Percentiles rank a stretch among this genome's conserved stretches.
phyloP scores from a whole-genome alignment of 148 eudicot species.

The Euryodendron excelsum region DNA sequence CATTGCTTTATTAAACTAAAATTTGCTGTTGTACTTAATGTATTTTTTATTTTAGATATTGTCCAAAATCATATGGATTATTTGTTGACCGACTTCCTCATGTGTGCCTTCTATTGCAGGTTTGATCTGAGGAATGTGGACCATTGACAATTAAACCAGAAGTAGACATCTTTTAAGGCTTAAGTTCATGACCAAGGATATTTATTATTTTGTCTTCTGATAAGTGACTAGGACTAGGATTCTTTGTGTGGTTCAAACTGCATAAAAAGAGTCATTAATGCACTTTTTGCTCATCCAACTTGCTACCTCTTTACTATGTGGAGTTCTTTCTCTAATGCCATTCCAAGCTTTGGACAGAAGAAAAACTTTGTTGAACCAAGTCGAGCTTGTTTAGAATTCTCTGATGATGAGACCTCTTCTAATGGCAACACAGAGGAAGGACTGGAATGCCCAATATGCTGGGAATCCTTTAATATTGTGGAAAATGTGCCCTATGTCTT shows the following conservation, averaged over 20 bases:
- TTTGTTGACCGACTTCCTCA: neutral
- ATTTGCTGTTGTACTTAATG: neutral
- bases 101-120: neutral
- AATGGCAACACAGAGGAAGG: slow-evolving; percentile 60
- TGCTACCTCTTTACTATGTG: slow-evolving; percentile 34
- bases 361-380: slow-evolving; percentile 39
- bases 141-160: neutral
- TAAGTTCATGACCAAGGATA: neutral
- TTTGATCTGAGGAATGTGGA: neutral
- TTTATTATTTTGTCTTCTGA: neutral
- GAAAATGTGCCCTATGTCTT: slow-evolving; percentile 65
- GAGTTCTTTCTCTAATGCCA: slow-evolving; percentile 35
- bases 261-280: neutral
- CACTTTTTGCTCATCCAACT: slow-evolving; percentile 1
- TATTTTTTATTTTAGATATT: neutral
- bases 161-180: neutral
- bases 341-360: slow-evolving; percentile 41
- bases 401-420: slow-evolving; percentile 67
- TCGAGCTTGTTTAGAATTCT: slow-evolving; percentile 38
- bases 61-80: neutral
- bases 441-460: slow-evolving; percentile 79
- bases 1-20: neutral
- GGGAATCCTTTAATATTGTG: slow-evolving; percentile 55
- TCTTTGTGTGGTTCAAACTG: neutral
- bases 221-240: neutral